Base-by-base conservation (phyloP, 2,329 filamentous ascomycete species). In the Camptophora hylomeconis region DNA sequence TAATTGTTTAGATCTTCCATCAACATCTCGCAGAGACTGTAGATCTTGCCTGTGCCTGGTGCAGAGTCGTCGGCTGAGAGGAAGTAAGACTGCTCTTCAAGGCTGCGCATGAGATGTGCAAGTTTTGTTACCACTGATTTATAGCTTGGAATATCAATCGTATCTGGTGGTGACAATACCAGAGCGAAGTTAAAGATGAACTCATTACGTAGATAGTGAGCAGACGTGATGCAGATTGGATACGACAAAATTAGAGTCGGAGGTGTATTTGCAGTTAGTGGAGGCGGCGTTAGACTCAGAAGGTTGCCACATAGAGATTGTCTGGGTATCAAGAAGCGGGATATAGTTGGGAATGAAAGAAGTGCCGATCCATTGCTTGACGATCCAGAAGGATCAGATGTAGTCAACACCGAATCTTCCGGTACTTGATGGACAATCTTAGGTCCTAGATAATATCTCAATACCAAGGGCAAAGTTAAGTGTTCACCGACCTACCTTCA, bases 161-260 rank as follows among this genome's bases (percentile, higher is more conserved):
- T 38, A 10, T 35, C 28, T 3, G 51, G 51, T 9, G 67, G 62
- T 28, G 79, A 70, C 27, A 93, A 65, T 16, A 93, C 78, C 24
- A 95, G 64, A 35, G 83, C 84, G 50, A 95, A 93, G 55, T 95
- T 95, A 70, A 95, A 98, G 50, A 94, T 93, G 63, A 94, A 95
- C 54, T 92, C 82, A 56, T 93, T 93, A 34, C 89, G 77, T 48
- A 79, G 73, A 49, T 95, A 93, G 43, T 78, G 77, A 31, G 75
- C 69, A 40, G 84, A 72, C 28, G 78, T 73, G 49, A 95, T 82
- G 50, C 83, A 87, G 30, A 95, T 78, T 0, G 89, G 89, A 46
- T 84, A 83, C 10, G 86, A 83, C 18, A 98, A 67, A 31, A 98
- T 73, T 52, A 77, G 77, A n/a, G 60, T 61, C 45, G 65, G 71